These are phyloP conservation scores for Sarocladiaceae sp. DNA, from an alignment of 2,329 filamentous ascomycete genomes.

Conservation along the genomic window DNA sequence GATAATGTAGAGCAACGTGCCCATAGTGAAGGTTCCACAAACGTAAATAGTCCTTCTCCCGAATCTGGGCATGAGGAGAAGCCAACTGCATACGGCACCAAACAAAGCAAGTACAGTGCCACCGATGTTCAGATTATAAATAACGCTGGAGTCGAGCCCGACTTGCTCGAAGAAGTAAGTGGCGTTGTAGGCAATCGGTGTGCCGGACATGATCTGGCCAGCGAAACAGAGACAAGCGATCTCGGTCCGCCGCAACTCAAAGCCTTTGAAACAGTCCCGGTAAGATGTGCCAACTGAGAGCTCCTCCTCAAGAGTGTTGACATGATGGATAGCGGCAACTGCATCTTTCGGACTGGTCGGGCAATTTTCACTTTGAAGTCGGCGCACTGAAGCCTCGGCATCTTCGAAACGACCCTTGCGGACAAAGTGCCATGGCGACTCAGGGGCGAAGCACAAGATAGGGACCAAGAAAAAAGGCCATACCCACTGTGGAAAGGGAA, in stretches of 20 bases:
- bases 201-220: slow-evolving; percentile 30
- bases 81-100: slow-evolving; percentile 41
- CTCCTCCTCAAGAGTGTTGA: slow-evolving; percentile 72
- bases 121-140: slow-evolving; percentile 32
- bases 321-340: slow-evolving; percentile 38
- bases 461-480: slow-evolving; percentile 35
- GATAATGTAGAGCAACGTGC: slow-evolving; percentile 31
- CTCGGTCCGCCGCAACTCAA: slow-evolving; percentile 36
- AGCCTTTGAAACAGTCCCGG: slow-evolving; percentile 39
- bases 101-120: slow-evolving; percentile 35
- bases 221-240: slow-evolving; percentile 30
- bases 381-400: slow-evolving; percentile 1
- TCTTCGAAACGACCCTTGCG: slow-evolving; percentile 5
- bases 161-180: slow-evolving; percentile 34
- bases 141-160: slow-evolving; percentile 23
- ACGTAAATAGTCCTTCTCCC: slow-evolving; percentile 43
- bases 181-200: slow-evolving; percentile 31
- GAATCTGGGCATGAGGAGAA: slow-evolving; percentile 30
- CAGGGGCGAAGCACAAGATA: slow-evolving; percentile 33
- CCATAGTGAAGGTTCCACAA: slow-evolving; percentile 36
- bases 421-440: slow-evolving; percentile 16
- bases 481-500: slow-evolving; percentile 24
- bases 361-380: not conserved
- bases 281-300: slow-evolving; percentile 51
- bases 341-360: not conserved